Evolutionary conservation across 2,329 filamentous ascomycete genomes (phyloP).

Genomic region (Trichophyton benhamiae): DNA sequence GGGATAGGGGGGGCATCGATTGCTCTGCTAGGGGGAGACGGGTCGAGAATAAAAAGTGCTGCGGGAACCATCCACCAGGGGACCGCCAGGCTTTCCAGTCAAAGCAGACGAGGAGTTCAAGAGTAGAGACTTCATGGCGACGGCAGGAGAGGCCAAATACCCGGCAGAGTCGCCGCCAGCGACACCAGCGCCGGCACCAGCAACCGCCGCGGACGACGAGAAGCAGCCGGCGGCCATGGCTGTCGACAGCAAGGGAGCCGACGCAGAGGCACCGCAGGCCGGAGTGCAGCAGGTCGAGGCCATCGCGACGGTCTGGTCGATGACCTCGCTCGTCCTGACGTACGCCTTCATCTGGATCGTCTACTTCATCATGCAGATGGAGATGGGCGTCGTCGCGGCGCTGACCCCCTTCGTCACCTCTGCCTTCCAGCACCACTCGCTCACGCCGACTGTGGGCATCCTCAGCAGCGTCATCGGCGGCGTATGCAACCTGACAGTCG

Average conservation of each 20-base stretch:
- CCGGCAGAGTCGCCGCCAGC: neutral
- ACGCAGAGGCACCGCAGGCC: constrained; percentile 7
- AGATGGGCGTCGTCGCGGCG: constrained; percentile 23
- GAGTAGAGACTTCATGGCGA: neutral
- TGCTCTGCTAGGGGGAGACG: too few species aligned
- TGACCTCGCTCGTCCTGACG: constrained; percentile 23
- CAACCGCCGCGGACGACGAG: neutral
- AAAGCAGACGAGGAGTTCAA: too few species aligned
- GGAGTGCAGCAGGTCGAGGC: constrained; percentile 34
- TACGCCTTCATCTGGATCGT: constrained; percentile 30
- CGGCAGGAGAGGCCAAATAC: neutral
- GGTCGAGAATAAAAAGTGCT: too few species aligned
- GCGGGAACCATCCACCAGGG: too few species aligned
- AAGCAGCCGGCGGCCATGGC: neutral
- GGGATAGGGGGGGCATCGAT: too few species aligned
- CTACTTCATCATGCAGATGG: constrained; percentile 26
- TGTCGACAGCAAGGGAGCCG: neutral
- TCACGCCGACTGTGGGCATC: constrained; percentile 41
- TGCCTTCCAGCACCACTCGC: constrained; percentile 39
- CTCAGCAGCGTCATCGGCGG: constrained; percentile 44
- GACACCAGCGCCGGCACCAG: too few species aligned
- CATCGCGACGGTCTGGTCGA: constrained; percentile 30
- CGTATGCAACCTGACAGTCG: constrained; percentile 44
- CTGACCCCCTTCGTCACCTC: constrained; percentile 41
- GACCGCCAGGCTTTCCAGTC: too few species aligned